Percentiles rank a stretch among this genome's conserved stretches.
These are phyloP conservation scores for Thielaviopsis punctulata DNA, from an alignment of 2,329 filamentous ascomycete genomes.

Conservation along the genomic window DNA sequence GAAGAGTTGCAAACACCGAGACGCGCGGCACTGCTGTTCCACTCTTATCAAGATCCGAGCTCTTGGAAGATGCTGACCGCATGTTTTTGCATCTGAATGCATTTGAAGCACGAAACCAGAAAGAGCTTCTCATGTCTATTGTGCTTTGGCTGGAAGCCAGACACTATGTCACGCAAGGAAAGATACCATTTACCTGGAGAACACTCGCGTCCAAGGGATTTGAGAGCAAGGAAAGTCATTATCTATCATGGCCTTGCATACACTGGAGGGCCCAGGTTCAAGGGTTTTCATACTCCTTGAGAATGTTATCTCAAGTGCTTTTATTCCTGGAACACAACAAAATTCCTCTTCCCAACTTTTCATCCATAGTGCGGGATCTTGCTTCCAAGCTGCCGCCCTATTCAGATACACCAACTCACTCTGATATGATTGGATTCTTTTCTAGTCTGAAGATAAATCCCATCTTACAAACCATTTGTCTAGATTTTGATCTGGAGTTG, in stretches of 20 bases:
- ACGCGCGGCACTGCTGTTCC: neutral
- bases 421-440: neutral
- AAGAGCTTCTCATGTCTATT: neutral
- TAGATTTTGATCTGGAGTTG: neutral
- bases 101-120: neutral
- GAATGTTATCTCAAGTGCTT: neutral
- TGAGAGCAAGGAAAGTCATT: neutral
- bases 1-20: constrained; percentile 14
- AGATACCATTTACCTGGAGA: neutral
- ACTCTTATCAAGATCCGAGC: neutral
- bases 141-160: neutral
- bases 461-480: neutral
- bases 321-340: neutral
- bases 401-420: neutral
- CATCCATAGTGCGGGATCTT: neutral
- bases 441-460: neutral
- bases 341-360: neutral
- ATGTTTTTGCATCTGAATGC: neutral
- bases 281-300: neutral
- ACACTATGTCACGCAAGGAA: neutral
- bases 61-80: neutral
- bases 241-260: neutral
- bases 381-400: neutral
- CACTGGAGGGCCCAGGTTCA: neutral
- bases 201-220: neutral